Percentiles rank a stretch among this genome's conserved stretches.
Evolutionary conservation across 2,329 filamentous ascomycete species (phyloP).

Genomic region (Penicillium sp.): DNA sequence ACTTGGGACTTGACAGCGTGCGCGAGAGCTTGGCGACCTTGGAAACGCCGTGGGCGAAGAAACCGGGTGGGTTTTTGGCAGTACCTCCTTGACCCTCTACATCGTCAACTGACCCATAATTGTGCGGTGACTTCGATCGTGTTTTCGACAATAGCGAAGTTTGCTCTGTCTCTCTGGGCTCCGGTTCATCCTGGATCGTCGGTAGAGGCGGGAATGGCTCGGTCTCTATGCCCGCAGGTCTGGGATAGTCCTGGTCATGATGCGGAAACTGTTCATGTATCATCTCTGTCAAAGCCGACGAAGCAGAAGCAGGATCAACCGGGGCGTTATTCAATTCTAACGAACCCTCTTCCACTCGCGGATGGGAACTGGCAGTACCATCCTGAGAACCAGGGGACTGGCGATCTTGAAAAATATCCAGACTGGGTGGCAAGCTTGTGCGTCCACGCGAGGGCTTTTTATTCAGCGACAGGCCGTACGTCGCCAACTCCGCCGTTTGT

Average conservation of each 20-base stretch:
- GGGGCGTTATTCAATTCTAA: slow-evolving; percentile 15
- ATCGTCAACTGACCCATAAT: slow-evolving; percentile 31
- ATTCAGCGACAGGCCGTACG: slow-evolving; percentile 61
- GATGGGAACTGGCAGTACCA: slow-evolving; percentile 15
- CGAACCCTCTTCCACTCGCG: slow-evolving; percentile 7
- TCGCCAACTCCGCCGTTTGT: slow-evolving; percentile 80
- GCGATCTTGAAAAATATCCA: slow-evolving; percentile 28
- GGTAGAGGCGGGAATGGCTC: slow-evolving; percentile 12
- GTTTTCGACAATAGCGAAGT: slow-evolving; percentile 34
- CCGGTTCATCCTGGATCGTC: slow-evolving; percentile 21
- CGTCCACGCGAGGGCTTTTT: slow-evolving; percentile 24
- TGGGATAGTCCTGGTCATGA: slow-evolving; percentile 17
- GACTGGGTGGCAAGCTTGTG: slow-evolving; percentile 24
- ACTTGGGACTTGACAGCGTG: slow-evolving; percentile 55
- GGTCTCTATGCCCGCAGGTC: slow-evolving; percentile 13
- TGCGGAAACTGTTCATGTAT: slow-evolving; percentile 40
- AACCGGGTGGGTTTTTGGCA: slow-evolving; percentile 8
- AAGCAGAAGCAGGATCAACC: slow-evolving; percentile 27
- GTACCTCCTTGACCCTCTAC: slow-evolving; percentile 25
- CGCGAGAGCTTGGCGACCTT: slow-evolving; percentile 22
- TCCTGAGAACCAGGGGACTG: slow-evolving; percentile 10
- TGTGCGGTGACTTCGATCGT: slow-evolving; percentile 24
- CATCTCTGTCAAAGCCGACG: slow-evolving; percentile 49
- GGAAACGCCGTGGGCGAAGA: slow-evolving; percentile 16
- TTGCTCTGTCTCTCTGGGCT: slow-evolving; percentile 30